Conservation (phyloP, 75 land plant species). For the Sequoiadendron giganteum region DNA sequence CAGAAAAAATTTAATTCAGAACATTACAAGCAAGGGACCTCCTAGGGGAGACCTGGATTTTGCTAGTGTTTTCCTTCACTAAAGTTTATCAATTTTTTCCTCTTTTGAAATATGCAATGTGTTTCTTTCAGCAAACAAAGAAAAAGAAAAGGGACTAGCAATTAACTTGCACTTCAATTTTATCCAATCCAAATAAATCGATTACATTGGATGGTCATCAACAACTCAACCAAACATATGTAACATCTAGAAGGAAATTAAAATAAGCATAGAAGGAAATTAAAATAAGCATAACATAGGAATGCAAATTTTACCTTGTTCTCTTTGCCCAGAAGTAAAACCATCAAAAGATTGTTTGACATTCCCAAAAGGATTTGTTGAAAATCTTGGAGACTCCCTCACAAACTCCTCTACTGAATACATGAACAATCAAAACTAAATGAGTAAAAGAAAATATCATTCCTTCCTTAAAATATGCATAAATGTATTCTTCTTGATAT, state of each 20-base stretch:
- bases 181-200: not conserved
- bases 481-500: not conserved
- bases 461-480: not conserved
- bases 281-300: not conserved
- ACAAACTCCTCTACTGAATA: constrained; percentile 77
- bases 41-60: not conserved
- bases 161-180: not conserved
- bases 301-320: not conserved
- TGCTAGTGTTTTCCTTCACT: not conserved
- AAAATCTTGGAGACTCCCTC: constrained; percentile 56
- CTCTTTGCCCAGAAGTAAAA: constrained; percentile 23
- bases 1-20: too few species aligned
- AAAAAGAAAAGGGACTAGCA: not conserved
- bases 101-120: not conserved
- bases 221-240: not conserved
- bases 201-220: not conserved
- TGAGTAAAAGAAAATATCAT: not conserved
- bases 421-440: not conserved
- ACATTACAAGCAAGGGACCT: not conserved
- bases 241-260: too few species aligned
- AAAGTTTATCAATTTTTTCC: not conserved
- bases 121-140: not conserved
- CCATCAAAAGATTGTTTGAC: constrained; percentile 44
- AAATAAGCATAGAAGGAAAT: too few species aligned
- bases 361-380: constrained; percentile 33